These are phyloP conservation scores for Nemania serpens DNA, from an alignment of 2,329 filamentous ascomycete genomes.

Conservation along the genomic window DNA sequence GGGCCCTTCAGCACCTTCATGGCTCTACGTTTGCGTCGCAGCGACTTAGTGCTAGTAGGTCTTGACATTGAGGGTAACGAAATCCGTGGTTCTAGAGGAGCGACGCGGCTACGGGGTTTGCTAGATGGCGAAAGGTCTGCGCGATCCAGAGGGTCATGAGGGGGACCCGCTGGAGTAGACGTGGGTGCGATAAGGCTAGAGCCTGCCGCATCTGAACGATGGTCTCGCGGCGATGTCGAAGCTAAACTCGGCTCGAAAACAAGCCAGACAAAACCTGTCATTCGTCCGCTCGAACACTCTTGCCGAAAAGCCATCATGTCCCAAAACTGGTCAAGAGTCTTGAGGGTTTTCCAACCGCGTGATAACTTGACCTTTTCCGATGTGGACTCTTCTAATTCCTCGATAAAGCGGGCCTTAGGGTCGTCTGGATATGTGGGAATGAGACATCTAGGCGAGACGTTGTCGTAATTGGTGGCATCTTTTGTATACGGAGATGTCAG, in stretches of 20 bases:
- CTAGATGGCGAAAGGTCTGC: constrained; percentile 31
- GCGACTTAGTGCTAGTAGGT: constrained; percentile 27
- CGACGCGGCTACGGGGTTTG: background rate
- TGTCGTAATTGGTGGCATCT: constrained; percentile 47
- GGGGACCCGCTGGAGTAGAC: constrained; percentile 40
- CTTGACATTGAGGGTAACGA: constrained; percentile 42
- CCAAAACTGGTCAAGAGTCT: constrained; percentile 91
- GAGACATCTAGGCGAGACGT: constrained; percentile 78
- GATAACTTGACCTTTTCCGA: constrained; percentile 57
- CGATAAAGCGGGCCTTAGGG: constrained; percentile 86
- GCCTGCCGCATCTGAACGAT: constrained; percentile 6
- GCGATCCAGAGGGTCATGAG: constrained; percentile 24
- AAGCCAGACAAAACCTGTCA: constrained; percentile 95
- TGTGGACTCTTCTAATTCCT: constrained; percentile 81
- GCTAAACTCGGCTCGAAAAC: constrained; percentile 67
- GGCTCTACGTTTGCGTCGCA: constrained; percentile 47
- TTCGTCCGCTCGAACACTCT: constrained; percentile 88
- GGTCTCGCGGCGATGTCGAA: background rate
- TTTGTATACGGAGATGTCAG: constrained; percentile 65
- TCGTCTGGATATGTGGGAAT: constrained; percentile 94
- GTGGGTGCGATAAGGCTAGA: constrained; percentile 9
- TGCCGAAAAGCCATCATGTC: constrained; percentile 97
- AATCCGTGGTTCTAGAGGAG: constrained; percentile 37
- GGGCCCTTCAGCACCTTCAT: constrained; percentile 59
- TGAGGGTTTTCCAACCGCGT: constrained; percentile 82